A percentile compares a stretch with the other conserved stretches of the same genome.
phyloP scores from a whole-genome alignment of 768 basidiomycete genomes.

The Vararia minispora region DNA sequence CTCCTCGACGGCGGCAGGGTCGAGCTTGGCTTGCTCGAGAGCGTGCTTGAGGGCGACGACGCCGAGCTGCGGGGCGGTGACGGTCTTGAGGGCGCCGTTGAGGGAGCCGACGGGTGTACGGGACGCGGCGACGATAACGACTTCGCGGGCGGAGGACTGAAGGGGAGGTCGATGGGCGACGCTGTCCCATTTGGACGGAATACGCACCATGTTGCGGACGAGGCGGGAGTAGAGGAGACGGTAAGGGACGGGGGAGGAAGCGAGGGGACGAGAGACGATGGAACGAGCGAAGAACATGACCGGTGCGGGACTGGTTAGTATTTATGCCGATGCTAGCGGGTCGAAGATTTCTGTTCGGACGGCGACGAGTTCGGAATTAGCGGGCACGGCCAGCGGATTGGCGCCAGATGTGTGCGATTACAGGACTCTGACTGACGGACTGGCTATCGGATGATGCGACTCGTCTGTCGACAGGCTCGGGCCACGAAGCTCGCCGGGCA shows the following conservation, averaged over 20 bases:
- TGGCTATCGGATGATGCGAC: no score
- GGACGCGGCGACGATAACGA: constrained; percentile 86
- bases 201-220: constrained; percentile 20
- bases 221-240: constrained; percentile 21
- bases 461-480: no score
- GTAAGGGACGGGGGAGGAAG: constrained; percentile 27
- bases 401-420: no score
- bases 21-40: constrained; percentile 66
- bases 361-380: no score
- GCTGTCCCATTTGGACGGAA: neutral
- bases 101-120: constrained; percentile 93
- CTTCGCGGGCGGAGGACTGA: constrained; percentile 50
- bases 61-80: constrained; percentile 90
- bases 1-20: constrained; percentile 82
- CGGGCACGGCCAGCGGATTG: no score
- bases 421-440: no score
- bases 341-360: no score
- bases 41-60: constrained; percentile 84
- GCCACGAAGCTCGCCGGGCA: no score
- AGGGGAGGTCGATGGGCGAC: neutral
- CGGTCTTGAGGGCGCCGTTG: constrained; percentile 77
- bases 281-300: constrained; percentile 17
- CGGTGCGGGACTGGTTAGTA: no score
- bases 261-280: constrained; percentile 29
- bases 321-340: no score